Evolutionary conservation across 2,329 filamentous ascomycete species (phyloP), one percentile per base, ranked within the genome.

Genomic region (Curvularia spicifera): DNA sequence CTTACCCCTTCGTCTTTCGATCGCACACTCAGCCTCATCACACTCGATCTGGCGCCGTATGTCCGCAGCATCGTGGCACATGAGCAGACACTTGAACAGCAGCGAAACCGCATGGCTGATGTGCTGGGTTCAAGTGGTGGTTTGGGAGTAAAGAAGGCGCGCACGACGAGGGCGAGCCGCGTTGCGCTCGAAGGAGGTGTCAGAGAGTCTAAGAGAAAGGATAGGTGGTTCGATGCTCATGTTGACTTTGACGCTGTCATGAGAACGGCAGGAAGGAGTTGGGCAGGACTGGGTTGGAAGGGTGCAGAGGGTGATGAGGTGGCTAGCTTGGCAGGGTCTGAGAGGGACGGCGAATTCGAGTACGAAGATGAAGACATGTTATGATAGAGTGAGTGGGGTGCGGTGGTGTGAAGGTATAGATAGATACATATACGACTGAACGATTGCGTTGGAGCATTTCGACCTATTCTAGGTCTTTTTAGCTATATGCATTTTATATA

Each of bases 21-120:
- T 68, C 86, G 90, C 43, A 87, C 87, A 0, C 79, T 90, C 67
- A 74, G 77, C 0, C 80, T 88, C 20, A 86, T 97, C 31, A 83
- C 85, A 0, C 79, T 89, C 12, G 95, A 99, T 63, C 81, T 98
- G 1, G 93, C 93, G 0, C 95, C 96, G 0, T 98, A 91, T 74
- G 85, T 98, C n/a, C 90, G 96, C 10, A 83, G 84, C 37, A 98
- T 99, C 59, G 87, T 94, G 1, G 83, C 87, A 0, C 90, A 89
- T 71, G 94, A 98, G 67, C 80, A 87, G 20, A 83, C 82, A 1
- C 83, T 95, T 1, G 89, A 92, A 69, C 81, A 86, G 60, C 86
- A 91, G 63, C 85, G 91, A 10, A 73, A 85, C 7, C 83, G 84
- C 18, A 76, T 91, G 9, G n/a, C 47, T 4, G 47, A 50, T 3